Base-by-base conservation (phyloP, 179 eudicot genomes). In the Carnegiea gigantea region DNA sequence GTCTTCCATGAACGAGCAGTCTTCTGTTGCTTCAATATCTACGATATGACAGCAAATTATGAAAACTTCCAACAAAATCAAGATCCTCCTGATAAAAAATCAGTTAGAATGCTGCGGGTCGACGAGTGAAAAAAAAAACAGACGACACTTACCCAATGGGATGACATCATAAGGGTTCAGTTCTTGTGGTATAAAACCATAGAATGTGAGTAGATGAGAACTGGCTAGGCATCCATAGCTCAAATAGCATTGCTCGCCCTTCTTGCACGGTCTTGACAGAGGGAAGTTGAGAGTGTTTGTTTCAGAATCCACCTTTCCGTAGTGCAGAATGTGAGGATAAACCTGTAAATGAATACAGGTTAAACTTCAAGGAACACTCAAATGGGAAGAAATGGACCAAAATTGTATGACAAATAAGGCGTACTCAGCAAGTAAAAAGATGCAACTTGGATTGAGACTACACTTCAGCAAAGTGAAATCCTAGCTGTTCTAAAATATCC, bases 201-300 rank as follows among this genome's bases (percentile, higher is more conserved):
- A 97, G 87, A 95, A 97, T 23, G 93, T 93, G 77, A 93, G 85
- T 33, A 95, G 89, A 89, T 97, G 98, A 85, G 97, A 92, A 86
- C 90, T 93, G 76, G 99, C 89, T 36, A 89, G 87, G 79, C 88
- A 91, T 81, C 99, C 99, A 68, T 96, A 96, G 86, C 97, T 93
- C 74, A 94, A 92, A 82, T 82, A 94, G 82, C 98, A 94, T 80
- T 96, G 93, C 73, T 96, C 94, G 28, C 98, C 98, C 14, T 88
- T 89, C 84, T 86, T 85, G 87, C 99, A 96, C 12, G 97, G 91
- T 81, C 95, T 91, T 74, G 97, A 89, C 26, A 97, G 81, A 70
- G 93, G 95, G 78, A 97, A 97, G 60, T 88, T 92, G 76, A 97
- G 84, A 30, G 92, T 87, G 81, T 90, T 86, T 78, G 98, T 88